Conservation (phyloP, 805 yeast genomes). For the Cyberlindnera americana region DNA sequence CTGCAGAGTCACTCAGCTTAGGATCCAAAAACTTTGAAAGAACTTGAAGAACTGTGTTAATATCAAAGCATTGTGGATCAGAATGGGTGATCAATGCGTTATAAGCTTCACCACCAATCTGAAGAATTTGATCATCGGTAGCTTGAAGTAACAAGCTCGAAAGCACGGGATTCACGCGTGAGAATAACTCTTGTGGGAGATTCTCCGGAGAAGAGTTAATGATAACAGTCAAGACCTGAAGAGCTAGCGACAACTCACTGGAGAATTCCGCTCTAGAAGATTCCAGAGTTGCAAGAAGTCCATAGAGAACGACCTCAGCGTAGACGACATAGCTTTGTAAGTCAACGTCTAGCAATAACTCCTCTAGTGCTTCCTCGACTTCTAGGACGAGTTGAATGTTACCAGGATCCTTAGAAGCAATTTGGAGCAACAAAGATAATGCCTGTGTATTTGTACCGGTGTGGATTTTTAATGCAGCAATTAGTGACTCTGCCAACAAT, state of each 20-base stretch:
- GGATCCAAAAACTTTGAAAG: slow-evolving; percentile 72
- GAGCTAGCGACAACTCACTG: slow-evolving; percentile 53
- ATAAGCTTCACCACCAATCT: slow-evolving; percentile 72
- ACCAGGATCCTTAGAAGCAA: slow-evolving; percentile 70
- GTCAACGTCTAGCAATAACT: slow-evolving; percentile 48
- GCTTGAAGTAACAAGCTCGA: slow-evolving; percentile 34
- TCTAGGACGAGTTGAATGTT: slow-evolving; percentile 68
- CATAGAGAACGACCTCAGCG: slow-evolving; percentile 52
- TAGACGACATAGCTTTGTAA: slow-evolving; percentile 41
- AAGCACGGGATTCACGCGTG: slow-evolving; percentile 41
- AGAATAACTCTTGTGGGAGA: slow-evolving; percentile 40
- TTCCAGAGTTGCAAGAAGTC: slow-evolving; percentile 38
- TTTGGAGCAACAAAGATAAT: slow-evolving; percentile 53
- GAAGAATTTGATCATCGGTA: slow-evolving; percentile 74
- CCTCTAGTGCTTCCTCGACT: slow-evolving; percentile 64
- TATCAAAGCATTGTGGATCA: slow-evolving; percentile 17
- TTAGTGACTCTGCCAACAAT: slow-evolving; percentile 65
- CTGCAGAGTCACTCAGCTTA: slow-evolving; percentile 72
- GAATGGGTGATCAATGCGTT: slow-evolving; percentile 50
- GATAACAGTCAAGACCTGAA: slow-evolving; percentile 52
- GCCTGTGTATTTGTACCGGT: slow-evolving; percentile 28
- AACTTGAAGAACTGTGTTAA: slow-evolving; percentile 48
- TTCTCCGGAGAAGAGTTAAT: slow-evolving; percentile 40
- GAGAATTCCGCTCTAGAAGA: slow-evolving; percentile 43
- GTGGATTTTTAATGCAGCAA: slow-evolving; percentile 51